Base-by-base conservation (phyloP, 2,329 filamentous ascomycete species). In the Epichloe bromicola region DNA sequence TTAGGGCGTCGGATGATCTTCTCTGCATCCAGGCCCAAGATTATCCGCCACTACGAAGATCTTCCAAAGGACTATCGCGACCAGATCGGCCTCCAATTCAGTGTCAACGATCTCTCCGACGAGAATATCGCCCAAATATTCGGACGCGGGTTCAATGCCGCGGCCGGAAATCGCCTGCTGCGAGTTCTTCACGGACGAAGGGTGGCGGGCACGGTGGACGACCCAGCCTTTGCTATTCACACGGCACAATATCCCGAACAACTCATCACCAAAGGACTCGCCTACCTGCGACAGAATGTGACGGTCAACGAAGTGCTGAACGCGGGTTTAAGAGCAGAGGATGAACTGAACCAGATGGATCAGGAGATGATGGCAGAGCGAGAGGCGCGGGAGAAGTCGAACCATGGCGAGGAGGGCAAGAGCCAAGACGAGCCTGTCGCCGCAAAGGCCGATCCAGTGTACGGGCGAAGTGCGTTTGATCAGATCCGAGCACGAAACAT, bases 171-270 rank as follows among this genome's bases (percentile, higher is more conserved):
- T 60, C 66, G 65, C 43, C 63, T 83, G 42, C 64, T 84, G 47
- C 69, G 70, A 49, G 76, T 83, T 47, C 64, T 83, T 12, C 81
- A 85, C 60, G 81, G 80, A 8, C 74, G 79, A 37, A 71, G 81
- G 40, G 78, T 85, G 20, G 79, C 80, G 7, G 81, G 81, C 36
- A 82, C 80, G 3, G 67, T 84, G 41, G 73, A 79, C 11, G 80
- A 84, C 59, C 80, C 80, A 2, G 67, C 65, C 4, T 70, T 77
- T 46, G 65, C 65, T 37, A 55, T 65, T 26, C 73, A 79, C 55
- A 80, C 77, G 30, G 64, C 64, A 2, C 58, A 62, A 10, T 81
- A 68, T 56, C 65, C 65, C 8, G 50, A 63, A 2, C 54, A 63
- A 1, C 70, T 79, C 53, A 65, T 73, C 15, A 61, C 65, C 15